Conservation (phyloP, 1,284 basidiomycete species). For the Cutaneotrichosporon sp. region DNA sequence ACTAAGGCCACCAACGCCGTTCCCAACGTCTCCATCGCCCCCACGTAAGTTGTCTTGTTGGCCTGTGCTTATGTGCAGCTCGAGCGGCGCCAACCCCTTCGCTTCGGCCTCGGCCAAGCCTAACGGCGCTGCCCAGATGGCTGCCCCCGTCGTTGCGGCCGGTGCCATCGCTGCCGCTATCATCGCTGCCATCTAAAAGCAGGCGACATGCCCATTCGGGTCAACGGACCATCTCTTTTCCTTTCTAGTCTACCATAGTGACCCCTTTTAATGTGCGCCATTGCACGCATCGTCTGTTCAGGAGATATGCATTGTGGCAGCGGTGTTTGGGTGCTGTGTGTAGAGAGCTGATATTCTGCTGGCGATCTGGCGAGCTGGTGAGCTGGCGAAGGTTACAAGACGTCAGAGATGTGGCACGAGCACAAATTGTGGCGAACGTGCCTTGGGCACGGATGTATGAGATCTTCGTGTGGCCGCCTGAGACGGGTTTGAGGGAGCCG, state of each 20-base stretch:
- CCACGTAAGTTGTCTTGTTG: background rate
- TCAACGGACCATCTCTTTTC: conserved; percentile 11
- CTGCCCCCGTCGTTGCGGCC: conserved; percentile 18
- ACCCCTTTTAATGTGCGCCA: conserved; percentile 1
- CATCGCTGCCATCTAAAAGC: conserved; percentile 22
- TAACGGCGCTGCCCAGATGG: conserved; percentile 3
- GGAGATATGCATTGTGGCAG: conserved; percentile 9
- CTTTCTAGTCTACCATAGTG: background rate
- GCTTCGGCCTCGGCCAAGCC: conserved; percentile 11
- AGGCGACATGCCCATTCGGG: background rate
- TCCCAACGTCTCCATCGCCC: conserved; percentile 5
- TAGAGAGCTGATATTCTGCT: background rate
- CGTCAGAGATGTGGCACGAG: too few species aligned
- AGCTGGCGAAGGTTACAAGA: too few species aligned
- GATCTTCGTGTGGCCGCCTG: too few species aligned
- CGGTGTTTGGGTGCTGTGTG: background rate
- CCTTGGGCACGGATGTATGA: background rate
- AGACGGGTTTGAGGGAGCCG: too few species aligned
- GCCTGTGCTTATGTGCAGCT: conserved; percentile 1
- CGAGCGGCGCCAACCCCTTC: conserved; percentile 22
- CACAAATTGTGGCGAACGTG: background rate
- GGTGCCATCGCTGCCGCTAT: conserved; percentile 21
- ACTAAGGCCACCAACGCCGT: conserved; percentile 21
- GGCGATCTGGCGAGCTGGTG: too few species aligned
- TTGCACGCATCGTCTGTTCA: background rate